phyloP scores from a whole-genome alignment of 768 basidiomycete species.

The Trametes maxima region DNA sequence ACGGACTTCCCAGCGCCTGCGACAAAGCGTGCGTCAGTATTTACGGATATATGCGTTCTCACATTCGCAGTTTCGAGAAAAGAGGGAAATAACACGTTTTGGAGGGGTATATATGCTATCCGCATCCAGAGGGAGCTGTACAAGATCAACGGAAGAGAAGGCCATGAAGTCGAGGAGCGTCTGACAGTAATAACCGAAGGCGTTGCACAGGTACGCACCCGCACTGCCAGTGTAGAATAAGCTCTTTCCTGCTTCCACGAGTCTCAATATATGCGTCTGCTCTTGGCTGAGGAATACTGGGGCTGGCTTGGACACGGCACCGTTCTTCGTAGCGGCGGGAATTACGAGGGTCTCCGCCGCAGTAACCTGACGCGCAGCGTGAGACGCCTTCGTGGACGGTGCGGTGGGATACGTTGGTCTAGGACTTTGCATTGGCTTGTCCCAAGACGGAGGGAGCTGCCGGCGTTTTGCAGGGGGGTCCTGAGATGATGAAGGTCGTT shows the following conservation, averaged over 20 bases:
- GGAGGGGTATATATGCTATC: too few species aligned
- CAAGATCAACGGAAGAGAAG: too few species aligned
- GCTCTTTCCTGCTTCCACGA: conserved; percentile 73
- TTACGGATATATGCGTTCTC: conserved; percentile 3
- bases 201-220: conserved; percentile 52
- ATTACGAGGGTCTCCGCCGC: conserved; percentile 17
- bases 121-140: too few species aligned
- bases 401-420: conserved; percentile 11
- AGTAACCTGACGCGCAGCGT: conserved; percentile 6
- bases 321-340: conserved; percentile 32
- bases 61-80: neutral
- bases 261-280: conserved; percentile 78
- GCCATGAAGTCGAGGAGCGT: neutral
- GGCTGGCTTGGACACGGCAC: conserved; percentile 31
- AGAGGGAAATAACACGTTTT: neutral
- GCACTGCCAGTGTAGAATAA: conserved; percentile 98
- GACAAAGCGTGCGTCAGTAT: conserved; percentile 24
- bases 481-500: conserved; percentile 34
- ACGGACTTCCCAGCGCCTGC: conserved; percentile 97
- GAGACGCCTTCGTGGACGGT: conserved; percentile 9
- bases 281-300: conserved; percentile 76
- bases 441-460: conserved; percentile 56
- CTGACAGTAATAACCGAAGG: too few species aligned
- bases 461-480: conserved; percentile 53
- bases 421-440: conserved; percentile 7